Evolutionary conservation across 164 flowering plant genomes (phyloP).

Genomic region (Liquidambar formosana): DNA sequence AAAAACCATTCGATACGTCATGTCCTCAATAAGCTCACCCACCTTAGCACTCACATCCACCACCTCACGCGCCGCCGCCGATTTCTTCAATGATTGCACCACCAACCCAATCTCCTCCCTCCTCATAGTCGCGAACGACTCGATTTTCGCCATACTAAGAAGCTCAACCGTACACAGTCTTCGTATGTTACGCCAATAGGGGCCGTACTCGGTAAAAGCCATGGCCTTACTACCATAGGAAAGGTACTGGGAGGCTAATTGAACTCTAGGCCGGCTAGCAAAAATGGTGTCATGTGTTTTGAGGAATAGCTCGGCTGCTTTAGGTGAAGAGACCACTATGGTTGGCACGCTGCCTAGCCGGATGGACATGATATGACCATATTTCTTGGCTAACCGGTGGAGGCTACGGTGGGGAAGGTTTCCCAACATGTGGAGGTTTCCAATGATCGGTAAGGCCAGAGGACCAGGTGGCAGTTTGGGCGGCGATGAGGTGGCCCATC

Average conservation of each 20-base stretch:
- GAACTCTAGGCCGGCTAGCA: slow-evolving; percentile 19
- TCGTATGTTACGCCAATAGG: slow-evolving; percentile 29
- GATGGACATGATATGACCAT: slow-evolving; percentile 28
- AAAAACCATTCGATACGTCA: background rate
- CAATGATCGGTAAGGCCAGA: slow-evolving; percentile 22
- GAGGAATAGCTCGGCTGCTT: slow-evolving; percentile 23
- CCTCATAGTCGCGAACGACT: slow-evolving; percentile 13
- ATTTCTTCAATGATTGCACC: background rate
- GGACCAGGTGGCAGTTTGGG: slow-evolving; percentile 30
- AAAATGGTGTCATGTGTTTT: slow-evolving; percentile 26
- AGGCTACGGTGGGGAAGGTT: slow-evolving; percentile 22
- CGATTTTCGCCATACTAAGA: slow-evolving; percentile 19
- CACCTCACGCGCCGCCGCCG: background rate
- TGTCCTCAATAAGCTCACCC: background rate
- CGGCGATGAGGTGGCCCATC: background rate
- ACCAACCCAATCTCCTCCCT: background rate
- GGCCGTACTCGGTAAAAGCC: slow-evolving; percentile 19
- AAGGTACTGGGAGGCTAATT: slow-evolving; percentile 13
- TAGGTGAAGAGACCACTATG: slow-evolving; percentile 20
- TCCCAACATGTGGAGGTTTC: slow-evolving; percentile 30
- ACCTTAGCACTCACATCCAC: background rate
- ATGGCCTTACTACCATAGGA: slow-evolving; percentile 15
- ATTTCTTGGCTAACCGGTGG: slow-evolving; percentile 12
- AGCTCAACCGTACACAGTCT: slow-evolving; percentile 25
- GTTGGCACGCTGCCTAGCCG: slow-evolving; percentile 25